A percentile compares a stretch with the other conserved stretches of the same genome.
phyloP scores from a whole-genome alignment of 2,329 filamentous ascomycete species.

The Coniochaeta prunicola region DNA sequence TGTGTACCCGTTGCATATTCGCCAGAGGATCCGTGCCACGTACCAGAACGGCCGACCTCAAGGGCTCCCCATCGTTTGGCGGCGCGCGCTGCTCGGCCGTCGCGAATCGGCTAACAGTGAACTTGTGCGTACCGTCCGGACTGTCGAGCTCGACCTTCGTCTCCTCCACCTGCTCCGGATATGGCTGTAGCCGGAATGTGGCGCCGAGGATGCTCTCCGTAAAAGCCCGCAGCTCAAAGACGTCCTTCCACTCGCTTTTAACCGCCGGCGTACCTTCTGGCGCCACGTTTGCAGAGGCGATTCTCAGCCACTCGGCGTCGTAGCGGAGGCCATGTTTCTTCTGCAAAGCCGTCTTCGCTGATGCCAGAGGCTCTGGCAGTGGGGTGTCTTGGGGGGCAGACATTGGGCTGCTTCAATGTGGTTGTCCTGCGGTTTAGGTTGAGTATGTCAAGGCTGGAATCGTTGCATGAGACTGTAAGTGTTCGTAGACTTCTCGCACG shows the following conservation, averaged over 20 bases:
- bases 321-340: constrained; percentile 4
- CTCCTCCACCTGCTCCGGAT: constrained; percentile 5
- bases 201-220: neutral
- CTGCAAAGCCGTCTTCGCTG: constrained; percentile 1
- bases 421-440: neutral
- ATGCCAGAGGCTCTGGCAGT: neutral
- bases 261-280: neutral
- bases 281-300: neutral
- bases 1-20: neutral
- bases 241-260: neutral
- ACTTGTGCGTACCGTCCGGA: constrained; percentile 4
- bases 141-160: constrained; percentile 5
- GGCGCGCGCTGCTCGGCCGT: constrained; percentile 5
- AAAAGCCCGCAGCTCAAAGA: constrained; percentile 3
- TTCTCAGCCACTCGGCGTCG: neutral
- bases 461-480: no score
- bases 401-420: neutral
- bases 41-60: neutral
- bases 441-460: neutral
- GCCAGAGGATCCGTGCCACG: neutral
- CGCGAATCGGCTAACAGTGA: constrained; percentile 10
- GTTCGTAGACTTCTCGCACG: no score
- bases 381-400: neutral
- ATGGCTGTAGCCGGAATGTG: neutral
- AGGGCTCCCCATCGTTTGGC: neutral